Evolutionary conservation across 2,329 filamentous ascomycete species (phyloP).

Genomic region (Fusarium humuli): DNA sequence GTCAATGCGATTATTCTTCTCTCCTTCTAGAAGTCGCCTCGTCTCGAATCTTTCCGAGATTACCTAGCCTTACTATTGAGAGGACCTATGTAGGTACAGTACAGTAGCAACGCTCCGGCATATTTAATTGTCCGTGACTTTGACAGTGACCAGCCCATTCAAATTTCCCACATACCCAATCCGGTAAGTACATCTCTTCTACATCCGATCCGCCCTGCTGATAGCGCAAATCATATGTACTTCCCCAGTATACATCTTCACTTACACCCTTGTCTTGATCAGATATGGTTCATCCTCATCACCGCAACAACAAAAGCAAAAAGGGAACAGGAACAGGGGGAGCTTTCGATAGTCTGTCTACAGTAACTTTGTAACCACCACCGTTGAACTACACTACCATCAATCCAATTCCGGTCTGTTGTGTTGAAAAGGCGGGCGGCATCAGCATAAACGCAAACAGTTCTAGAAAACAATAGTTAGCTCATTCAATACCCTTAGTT

Average conservation of each 20-base stretch:
- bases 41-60: slow-evolving; percentile 23
- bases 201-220: neutral
- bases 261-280: slow-evolving; percentile 34
- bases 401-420: slow-evolving; percentile 6
- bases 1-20: neutral
- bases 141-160: slow-evolving; percentile 22
- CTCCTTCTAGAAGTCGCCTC: slow-evolving; percentile 23
- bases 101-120: slow-evolving; percentile 22
- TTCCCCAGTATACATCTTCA: slow-evolving; percentile 17
- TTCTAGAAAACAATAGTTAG: slow-evolving; percentile 12
- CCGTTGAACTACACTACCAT: neutral
- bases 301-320: slow-evolving; percentile 37
- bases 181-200: slow-evolving; percentile 27
- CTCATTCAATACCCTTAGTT: neutral
- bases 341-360: neutral
- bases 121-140: slow-evolving; percentile 34
- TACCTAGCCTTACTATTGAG: neutral
- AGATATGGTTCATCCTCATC: slow-evolving; percentile 18
- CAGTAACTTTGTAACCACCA: neutral
- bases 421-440: neutral
- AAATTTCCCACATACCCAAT: slow-evolving; percentile 38
- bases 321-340: neutral
- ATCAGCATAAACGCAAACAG: neutral
- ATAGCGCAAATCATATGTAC: neutral
- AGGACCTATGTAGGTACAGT: slow-evolving; percentile 1